These are phyloP conservation scores for Phytopythium delawarense DNA, from an alignment of 352 stramenopile genomes.

Conservation along the genomic window DNA sequence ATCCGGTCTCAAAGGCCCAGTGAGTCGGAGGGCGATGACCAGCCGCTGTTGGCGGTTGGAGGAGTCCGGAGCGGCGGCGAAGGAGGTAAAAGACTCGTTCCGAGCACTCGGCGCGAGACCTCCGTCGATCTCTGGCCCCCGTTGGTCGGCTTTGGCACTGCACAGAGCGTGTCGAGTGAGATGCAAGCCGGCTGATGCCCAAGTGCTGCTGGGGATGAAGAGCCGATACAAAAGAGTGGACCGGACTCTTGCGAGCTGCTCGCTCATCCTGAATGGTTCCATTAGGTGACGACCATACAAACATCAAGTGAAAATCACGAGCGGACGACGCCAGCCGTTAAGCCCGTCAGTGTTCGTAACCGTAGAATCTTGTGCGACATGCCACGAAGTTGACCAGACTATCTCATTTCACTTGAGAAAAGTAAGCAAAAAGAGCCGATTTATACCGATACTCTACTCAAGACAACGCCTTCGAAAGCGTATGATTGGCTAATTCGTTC, in stretches of 20 bases:
- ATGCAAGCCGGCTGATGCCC: not conserved
- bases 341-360: slow-evolving; percentile 4
- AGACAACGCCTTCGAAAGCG: not conserved
- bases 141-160: not conserved
- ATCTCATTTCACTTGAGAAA: not conserved
- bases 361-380: not conserved
- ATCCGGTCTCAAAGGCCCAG: not conserved
- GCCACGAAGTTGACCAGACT: not conserved
- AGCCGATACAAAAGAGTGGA: not conserved
- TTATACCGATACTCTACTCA: not conserved
- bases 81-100: not conserved
- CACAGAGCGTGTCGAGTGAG: not conserved
- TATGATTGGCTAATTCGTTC: not conserved
- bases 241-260: not conserved
- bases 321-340: not conserved
- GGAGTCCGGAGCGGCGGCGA: not conserved
- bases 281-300: not conserved
- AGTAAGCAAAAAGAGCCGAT: not conserved
- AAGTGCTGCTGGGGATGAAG: not conserved
- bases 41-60: not conserved
- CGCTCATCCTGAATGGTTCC: not conserved
- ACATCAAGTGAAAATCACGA: not conserved
- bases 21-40: not conserved
- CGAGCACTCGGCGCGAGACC: not conserved
- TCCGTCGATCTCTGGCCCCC: not conserved